Evolutionary conservation across 75 land plant genomes (phyloP).

Genomic region (Ceratopteris richardii): DNA sequence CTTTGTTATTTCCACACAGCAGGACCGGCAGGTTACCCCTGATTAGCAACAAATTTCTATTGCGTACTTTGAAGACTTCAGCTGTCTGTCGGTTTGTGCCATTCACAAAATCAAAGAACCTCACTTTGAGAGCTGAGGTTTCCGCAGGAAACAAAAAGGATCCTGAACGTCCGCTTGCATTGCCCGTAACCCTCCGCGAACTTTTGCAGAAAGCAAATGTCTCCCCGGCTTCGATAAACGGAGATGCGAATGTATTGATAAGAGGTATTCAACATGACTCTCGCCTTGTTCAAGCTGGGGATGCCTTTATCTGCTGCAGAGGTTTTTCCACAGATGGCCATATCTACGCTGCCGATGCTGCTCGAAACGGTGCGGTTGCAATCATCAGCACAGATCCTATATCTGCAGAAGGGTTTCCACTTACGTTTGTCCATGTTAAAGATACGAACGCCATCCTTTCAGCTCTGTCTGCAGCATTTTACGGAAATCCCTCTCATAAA

Average conservation of each 20-base stretch:
- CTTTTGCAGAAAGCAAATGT: constrained; percentile 29
- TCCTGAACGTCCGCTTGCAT: neutral
- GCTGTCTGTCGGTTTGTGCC: no score
- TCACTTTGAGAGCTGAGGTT: no score
- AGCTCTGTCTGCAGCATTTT: constrained; percentile 31
- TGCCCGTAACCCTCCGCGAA: constrained; percentile 22
- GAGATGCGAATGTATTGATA: constrained; percentile 20
- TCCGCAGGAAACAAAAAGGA: no score
- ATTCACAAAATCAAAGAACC: no score
- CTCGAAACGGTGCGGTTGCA: constrained; percentile 23
- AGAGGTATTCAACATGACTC: constrained; percentile 33
- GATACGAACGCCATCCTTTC: constrained; percentile 29
- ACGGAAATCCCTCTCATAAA: constrained; percentile 23
- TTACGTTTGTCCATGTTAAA: constrained; percentile 19
- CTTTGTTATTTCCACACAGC: no score
- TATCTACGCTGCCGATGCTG: constrained; percentile 11
- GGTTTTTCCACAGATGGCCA: constrained; percentile 24
- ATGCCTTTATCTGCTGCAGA: constrained; percentile 26
- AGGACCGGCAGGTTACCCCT: no score
- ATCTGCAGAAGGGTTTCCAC: neutral
- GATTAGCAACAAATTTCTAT: no score
- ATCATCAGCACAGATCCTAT: constrained; percentile 12
- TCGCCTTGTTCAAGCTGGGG: constrained; percentile 22
- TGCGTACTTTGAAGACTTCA: no score
- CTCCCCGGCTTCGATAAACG: constrained; percentile 19